Evolutionary conservation across 1,284 basidiomycete genomes (phyloP).

Genomic region (Entoloma clypeatum): DNA sequence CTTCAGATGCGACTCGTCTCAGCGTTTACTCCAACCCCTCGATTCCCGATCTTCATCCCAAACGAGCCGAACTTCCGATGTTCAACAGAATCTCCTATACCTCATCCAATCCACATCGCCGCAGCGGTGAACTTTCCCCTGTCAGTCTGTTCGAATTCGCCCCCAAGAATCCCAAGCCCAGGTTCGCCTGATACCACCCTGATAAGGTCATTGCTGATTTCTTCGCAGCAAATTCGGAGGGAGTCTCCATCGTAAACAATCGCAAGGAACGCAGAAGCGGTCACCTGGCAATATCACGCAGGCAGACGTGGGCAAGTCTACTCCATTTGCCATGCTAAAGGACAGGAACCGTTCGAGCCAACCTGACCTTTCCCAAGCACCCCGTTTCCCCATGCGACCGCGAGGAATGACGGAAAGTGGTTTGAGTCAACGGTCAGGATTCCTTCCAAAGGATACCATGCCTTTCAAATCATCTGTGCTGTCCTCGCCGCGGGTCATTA

Average conservation of each 20-base stretch:
- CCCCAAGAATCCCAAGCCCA: constrained; percentile 25
- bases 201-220: constrained; percentile 3
- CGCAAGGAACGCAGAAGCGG: constrained; percentile 17
- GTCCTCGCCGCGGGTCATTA: constrained; percentile 30
- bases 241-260: constrained; percentile 21
- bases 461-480: constrained; percentile 13
- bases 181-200: constrained; percentile 17
- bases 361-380: constrained; percentile 24
- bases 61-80: constrained; percentile 33
- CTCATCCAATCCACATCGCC: constrained; percentile 47
- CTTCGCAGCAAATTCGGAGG: constrained; percentile 15
- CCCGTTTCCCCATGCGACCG: constrained; percentile 39
- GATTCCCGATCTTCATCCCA: constrained; percentile 38
- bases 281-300: constrained; percentile 14
- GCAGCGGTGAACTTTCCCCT: constrained; percentile 27
- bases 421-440: constrained; percentile 22
- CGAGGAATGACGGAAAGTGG: constrained; percentile 51
- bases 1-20: constrained; percentile 39
- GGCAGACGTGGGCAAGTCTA: constrained; percentile 15
- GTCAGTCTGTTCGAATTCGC: constrained; percentile 4
- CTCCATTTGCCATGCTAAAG: constrained; percentile 23
- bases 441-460: constrained; percentile 22
- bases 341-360: constrained; percentile 26
- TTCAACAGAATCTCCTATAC: constrained; percentile 49
- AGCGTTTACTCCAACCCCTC: constrained; percentile 54